phyloP scores from a whole-genome alignment of 2,329 filamentous ascomycete genomes.

The Colletotrichum sidae region DNA sequence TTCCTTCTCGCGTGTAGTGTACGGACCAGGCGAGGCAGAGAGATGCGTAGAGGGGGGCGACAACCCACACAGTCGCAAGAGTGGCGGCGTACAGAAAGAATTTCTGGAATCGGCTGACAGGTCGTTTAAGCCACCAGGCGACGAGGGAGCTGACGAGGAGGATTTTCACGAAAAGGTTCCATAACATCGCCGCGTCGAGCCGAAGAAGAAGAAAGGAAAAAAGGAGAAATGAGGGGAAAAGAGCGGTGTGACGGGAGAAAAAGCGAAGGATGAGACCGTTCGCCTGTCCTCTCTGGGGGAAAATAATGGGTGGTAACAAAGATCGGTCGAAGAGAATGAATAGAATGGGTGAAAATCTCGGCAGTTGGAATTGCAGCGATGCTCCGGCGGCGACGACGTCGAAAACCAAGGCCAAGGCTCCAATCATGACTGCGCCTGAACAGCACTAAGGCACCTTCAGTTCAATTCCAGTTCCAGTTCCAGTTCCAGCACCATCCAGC shows the following conservation, averaged over 20 bases:
- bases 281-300: slow-evolving; percentile 31
- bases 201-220: slow-evolving; percentile 19
- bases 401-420: slow-evolving; percentile 9
- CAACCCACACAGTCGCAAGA: slow-evolving; percentile 36
- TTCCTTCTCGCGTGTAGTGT: slow-evolving; percentile 36
- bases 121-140: slow-evolving; percentile 39
- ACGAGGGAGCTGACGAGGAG: slow-evolving; percentile 38
- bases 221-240: slow-evolving; percentile 11
- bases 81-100: slow-evolving; percentile 33
- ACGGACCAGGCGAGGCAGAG: slow-evolving; percentile 35
- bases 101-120: slow-evolving; percentile 32
- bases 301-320: slow-evolving; percentile 25
- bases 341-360: slow-evolving; percentile 37
- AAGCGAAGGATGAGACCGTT: slow-evolving; percentile 36
- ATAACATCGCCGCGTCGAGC: slow-evolving; percentile 39
- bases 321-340: slow-evolving; percentile 28
- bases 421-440: not conserved
- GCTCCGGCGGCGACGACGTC: slow-evolving; percentile 33
- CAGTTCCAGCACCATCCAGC: slow-evolving; percentile 1
- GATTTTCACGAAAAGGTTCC: slow-evolving; percentile 38
- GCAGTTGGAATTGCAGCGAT: slow-evolving; percentile 27
- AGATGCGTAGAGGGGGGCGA: slow-evolving; percentile 34
- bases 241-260: slow-evolving; percentile 20
- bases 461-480: not conserved
- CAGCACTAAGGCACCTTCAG: not conserved